Conservation (phyloP, 208 protist genomes). For the Leishmania guyanensis region DNA sequence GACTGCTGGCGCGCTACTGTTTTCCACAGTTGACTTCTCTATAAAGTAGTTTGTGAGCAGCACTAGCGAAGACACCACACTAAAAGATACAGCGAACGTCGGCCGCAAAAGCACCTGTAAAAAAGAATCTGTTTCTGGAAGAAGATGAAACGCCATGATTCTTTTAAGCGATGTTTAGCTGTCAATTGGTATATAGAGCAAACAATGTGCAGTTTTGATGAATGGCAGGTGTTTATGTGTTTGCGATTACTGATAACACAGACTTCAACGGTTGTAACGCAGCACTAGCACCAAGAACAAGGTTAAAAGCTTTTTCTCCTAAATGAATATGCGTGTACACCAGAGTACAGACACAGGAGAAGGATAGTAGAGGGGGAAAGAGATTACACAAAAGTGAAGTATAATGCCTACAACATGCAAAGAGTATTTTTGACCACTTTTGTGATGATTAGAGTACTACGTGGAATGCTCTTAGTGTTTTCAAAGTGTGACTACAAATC, state of each 20-base stretch:
- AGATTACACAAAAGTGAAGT: background rate
- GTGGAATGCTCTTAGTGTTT: background rate
- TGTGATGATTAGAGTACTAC: background rate
- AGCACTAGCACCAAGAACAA: background rate
- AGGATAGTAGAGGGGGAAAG: background rate
- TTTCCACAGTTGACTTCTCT: conserved; percentile 43
- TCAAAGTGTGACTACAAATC: background rate
- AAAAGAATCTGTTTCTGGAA: conserved; percentile 48
- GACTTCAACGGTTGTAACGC: background rate
- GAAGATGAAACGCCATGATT: conserved; percentile 40
- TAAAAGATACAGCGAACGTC: conserved; percentile 42
- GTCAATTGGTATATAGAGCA: background rate
- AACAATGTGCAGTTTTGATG: background rate
- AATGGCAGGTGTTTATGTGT: background rate
- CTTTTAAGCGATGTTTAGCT: background rate
- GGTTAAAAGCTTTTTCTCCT: background rate
- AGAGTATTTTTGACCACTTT: background rate
- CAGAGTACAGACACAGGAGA: background rate
- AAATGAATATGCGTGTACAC: background rate
- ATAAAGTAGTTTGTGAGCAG: conserved; percentile 44
- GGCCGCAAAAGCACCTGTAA: conserved; percentile 42
- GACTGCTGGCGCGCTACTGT: conserved; percentile 34
- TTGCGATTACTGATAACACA: background rate
- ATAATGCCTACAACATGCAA: background rate
- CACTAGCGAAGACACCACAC: conserved; percentile 35